Evolutionary conservation across 2,329 filamentous ascomycete species (phyloP), one percentile per base, ranked within the genome.

Genomic region (Mycosphaerella sp.): DNA sequence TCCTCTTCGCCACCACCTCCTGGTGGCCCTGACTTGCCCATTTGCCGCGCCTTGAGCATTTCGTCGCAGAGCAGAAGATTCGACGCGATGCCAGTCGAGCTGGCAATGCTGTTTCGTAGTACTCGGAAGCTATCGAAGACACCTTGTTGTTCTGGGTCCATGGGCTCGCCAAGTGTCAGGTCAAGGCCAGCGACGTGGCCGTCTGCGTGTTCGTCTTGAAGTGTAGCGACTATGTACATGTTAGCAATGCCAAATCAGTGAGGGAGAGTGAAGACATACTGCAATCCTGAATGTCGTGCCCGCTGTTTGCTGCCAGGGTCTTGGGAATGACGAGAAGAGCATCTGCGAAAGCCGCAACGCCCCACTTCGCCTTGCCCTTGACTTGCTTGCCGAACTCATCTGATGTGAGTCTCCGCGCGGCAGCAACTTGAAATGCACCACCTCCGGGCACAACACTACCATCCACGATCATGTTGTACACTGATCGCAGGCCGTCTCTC

Each of bases 391-490:
- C 80, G 76, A 97, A 95, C 14, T 80, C 81, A 66, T 95, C 89
- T 61, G 89, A 90, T 70, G 86, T 87, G 58, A 98, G 79, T 72
- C 95, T 90, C 45, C 84, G 80, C 23, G 91, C 89, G 65, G 89
- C 95, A 32, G 93, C 91, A 44, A 98, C 85, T 73, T 98, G 93
- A 83, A 95, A 98, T 47, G 93, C 89, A 65, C 93, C 93, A 54
- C 84, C 93, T 55, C 93, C 93, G 1, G 93, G 93, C 26, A 98
- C 89, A 17, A 98, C 93, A 63, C 87, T 92, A 74, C 86, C 84
- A 72, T 98, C 93, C n/a, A 97, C 92, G 71, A 98, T 97, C 80
- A 95, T 95, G 79, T 98, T 98, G 82, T 96, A 97, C 47, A 97
- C 93, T 70, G 89, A 95, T 68, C 93, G 84, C 63, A 98, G 80